A percentile compares a stretch with the other conserved stretches of the same genome.
phyloP scores from a whole-genome alignment of 1,284 basidiomycete species.

The Fistulinella staudtii region DNA sequence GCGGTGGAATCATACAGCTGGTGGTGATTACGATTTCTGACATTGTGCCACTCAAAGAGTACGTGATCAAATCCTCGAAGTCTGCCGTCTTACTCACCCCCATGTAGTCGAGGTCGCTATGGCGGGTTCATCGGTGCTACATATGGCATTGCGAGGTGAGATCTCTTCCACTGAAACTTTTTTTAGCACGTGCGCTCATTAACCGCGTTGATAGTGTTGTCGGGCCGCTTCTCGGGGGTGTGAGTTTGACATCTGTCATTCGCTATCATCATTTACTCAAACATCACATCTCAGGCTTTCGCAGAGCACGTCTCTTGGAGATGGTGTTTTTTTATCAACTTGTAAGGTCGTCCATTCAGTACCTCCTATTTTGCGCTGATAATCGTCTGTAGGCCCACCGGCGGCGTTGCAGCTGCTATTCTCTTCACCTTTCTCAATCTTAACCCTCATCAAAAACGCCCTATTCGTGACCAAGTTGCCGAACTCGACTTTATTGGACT shows the following conservation, averaged over 20 bases:
- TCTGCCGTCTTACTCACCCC: no score
- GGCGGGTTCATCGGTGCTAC: background rate
- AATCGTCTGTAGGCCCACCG: conserved; percentile 71
- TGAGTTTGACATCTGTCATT: conserved; percentile 33
- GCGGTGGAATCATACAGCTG: conserved; percentile 68
- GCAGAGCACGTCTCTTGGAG: conserved; percentile 73
- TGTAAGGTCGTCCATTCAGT: conserved; percentile 39
- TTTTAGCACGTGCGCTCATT: conserved; percentile 1
- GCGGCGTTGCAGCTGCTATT: conserved; percentile 65
- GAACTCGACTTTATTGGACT: conserved; percentile 81
- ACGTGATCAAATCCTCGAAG: conserved; percentile 22
- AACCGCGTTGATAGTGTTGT: conserved; percentile 47
- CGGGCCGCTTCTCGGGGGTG: conserved; percentile 73
- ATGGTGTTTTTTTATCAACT: conserved; percentile 77
- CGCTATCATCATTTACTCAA: background rate
- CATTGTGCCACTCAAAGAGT: conserved; percentile 75
- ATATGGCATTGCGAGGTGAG: conserved; percentile 50
- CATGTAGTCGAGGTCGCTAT: conserved; percentile 50
- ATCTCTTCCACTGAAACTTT: background rate
- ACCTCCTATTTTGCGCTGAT: conserved; percentile 2
- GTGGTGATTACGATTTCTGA: conserved; percentile 77
- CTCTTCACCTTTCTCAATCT: conserved; percentile 83
- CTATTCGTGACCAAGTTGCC: conserved; percentile 52
- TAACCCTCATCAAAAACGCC: conserved; percentile 63
- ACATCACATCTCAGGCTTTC: conserved; percentile 44